These are phyloP conservation scores for Funneliformis geosporum DNA, from an alignment of 192 early-diverging fungal species.

Conservation along the genomic window DNA sequence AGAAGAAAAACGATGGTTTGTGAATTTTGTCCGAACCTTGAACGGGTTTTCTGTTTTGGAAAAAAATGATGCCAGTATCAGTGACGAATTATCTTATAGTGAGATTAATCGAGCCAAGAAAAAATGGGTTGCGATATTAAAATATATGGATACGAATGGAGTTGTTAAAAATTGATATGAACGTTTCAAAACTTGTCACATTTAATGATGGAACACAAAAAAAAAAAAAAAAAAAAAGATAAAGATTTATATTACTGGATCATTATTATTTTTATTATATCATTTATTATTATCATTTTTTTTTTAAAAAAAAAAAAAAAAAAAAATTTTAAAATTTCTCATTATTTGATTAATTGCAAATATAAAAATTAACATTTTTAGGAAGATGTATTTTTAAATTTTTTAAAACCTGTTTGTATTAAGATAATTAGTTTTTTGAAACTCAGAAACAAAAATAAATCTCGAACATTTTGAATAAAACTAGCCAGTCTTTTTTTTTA, in stretches of 20 bases:
- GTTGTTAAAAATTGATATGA: not conserved
- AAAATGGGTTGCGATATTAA: conserved; percentile 13
- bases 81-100: conserved; percentile 1
- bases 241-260: not conserved
- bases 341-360: not conserved
- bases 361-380: not conserved
- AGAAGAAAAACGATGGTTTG: conserved; percentile 19
- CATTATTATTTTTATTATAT: no score
- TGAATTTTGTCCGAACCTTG: conserved; percentile 20
- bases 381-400: not conserved
- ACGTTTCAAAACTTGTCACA: not conserved
- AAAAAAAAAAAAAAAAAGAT: not conserved
- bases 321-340: not conserved
- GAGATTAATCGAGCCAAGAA: conserved; percentile 21
- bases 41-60: conserved; percentile 2
- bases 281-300: not conserved
- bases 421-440: not conserved
- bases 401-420: not conserved
- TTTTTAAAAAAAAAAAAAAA: not conserved
- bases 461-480: no score
- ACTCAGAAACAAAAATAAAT: no score
- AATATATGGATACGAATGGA: not conserved
- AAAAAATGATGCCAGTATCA: not conserved
- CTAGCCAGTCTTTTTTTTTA: no score
- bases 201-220: not conserved